These are phyloP conservation scores for Fusarium sp. DNA, from an alignment of 2,329 filamentous ascomycete species.

Conservation along the genomic window DNA sequence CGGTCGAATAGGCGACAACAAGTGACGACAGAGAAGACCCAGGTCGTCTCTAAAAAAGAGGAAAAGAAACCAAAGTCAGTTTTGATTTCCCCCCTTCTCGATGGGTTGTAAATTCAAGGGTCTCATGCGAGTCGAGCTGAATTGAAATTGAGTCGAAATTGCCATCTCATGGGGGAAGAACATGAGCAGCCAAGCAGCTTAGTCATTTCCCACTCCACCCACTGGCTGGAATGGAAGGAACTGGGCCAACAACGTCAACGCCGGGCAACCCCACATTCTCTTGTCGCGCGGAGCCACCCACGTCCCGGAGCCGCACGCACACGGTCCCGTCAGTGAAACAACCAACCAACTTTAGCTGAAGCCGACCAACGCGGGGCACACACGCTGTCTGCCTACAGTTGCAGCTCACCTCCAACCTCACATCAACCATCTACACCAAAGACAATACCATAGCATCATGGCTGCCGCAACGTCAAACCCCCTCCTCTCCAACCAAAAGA, in stretches of 20 bases:
- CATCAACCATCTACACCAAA: neutral
- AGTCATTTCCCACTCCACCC: conserved; percentile 1
- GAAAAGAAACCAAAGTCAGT: neutral
- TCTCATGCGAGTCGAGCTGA: neutral
- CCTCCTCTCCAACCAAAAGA: conserved; percentile 70
- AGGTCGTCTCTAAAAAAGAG: neutral
- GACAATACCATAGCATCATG: conserved; percentile 51
- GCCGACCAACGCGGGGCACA: conserved; percentile 28
- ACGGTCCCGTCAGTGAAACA: neutral
- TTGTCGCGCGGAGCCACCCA: neutral
- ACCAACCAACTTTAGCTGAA: conserved; percentile 2
- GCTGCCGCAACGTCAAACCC: conserved; percentile 58
- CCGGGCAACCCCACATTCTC: conserved; percentile 19
- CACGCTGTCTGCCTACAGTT: conserved; percentile 6
- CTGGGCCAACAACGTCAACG: conserved; percentile 12
- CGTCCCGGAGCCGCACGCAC: neutral
- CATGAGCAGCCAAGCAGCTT: conserved; percentile 1
- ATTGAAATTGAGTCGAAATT: conserved; percentile 1
- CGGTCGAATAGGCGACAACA: neutral
- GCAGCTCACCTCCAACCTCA: neutral
- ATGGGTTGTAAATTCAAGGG: neutral
- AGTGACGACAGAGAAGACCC: neutral
- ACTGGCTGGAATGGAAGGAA: conserved; percentile 7
- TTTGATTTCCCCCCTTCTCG: neutral
- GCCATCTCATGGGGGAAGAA: neutral